Conservation (phyloP, 352 stramenopile species). For the Pythium vanterpoolii region DNA sequence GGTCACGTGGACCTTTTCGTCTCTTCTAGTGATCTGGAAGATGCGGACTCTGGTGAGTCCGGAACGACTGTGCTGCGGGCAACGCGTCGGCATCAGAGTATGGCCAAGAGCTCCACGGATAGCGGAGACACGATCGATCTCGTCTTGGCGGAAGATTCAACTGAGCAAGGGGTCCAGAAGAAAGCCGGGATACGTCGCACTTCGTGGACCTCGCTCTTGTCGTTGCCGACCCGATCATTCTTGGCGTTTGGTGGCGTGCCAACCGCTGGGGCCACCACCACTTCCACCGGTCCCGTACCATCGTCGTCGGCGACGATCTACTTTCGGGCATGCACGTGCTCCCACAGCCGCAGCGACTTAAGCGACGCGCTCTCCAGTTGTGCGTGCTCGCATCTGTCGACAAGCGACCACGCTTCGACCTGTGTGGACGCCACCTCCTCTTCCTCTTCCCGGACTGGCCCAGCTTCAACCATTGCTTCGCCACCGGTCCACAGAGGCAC, state of each 20-base stretch:
- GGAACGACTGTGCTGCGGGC: conserved; percentile 6
- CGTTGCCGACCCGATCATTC: conserved; percentile 9
- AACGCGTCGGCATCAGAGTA: too few species aligned
- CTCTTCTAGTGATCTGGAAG: not conserved
- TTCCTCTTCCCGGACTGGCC: not conserved
- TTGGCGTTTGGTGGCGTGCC: conserved; percentile 9
- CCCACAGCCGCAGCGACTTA: not conserved
- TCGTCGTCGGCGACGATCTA: conserved; percentile 21
- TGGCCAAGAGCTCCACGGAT: too few species aligned
- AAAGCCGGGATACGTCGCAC: not conserved
- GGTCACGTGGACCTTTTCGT: not conserved
- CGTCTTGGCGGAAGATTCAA: not conserved
- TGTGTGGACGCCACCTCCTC: too few species aligned
- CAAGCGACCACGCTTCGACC: not conserved
- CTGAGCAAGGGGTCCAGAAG: not conserved
- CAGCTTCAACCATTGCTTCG: not conserved
- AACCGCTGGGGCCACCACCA: not conserved
- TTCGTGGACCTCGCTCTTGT: conserved; percentile 7
- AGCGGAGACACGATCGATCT: not conserved
- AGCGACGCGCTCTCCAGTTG: not conserved
- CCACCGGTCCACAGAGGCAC: conserved; percentile 6
- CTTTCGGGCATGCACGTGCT: conserved; percentile 17
- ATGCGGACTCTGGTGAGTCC: not conserved
- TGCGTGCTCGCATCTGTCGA: not conserved
- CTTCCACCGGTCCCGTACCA: not conserved